Base-by-base conservation (phyloP, 179 eudicot genomes). In the Vitellaria paradoxa region DNA sequence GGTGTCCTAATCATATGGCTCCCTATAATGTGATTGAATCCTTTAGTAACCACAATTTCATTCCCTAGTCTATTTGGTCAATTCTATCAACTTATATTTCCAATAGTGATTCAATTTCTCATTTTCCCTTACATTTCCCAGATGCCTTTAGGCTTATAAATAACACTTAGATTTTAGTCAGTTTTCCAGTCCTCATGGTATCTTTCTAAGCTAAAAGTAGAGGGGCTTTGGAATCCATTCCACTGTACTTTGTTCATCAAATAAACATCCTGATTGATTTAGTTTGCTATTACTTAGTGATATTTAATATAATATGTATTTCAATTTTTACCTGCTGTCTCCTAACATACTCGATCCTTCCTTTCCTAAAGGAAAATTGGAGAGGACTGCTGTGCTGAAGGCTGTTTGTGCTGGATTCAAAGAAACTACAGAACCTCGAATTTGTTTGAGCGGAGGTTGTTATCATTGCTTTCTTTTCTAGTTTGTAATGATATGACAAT, bases 351-450 rank as follows among this genome's bases (percentile, higher is more conserved):
- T 70, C 72, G 9, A 70, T 69, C 49, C 74, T 10, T 47, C 10
- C 10, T 78, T 61, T 46, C 60, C 68, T 72, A 80, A 72, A 92
- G 97, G 97, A 20, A 92, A 90, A 82, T 64, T 92, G 84, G 97
- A 92, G 83, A 90, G 94, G 74, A 85, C 83, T 81, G 87, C 90
- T 49, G 91, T 92, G 40, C 79, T 92, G 76, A 90, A 84, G 81
- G 97, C 90, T 53, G 7, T 92, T 68, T 92, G 97, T 79, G 90
- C 97, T 5, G 97, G 90, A 69, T 92, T 90, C 76, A 87, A 92
- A 83, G 94, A 92, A 82, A 82, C 89, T 40, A 86, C 93, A 3
- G 94, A 84, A 55, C 97, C 97, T 77, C 83, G 86, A 60, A 81
- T 90, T 82, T 92, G 97, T 78, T 74, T 92, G 72, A 89, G 85